Conservation (phyloP, 805 yeast species). For the Jamesozyma rosinii region DNA sequence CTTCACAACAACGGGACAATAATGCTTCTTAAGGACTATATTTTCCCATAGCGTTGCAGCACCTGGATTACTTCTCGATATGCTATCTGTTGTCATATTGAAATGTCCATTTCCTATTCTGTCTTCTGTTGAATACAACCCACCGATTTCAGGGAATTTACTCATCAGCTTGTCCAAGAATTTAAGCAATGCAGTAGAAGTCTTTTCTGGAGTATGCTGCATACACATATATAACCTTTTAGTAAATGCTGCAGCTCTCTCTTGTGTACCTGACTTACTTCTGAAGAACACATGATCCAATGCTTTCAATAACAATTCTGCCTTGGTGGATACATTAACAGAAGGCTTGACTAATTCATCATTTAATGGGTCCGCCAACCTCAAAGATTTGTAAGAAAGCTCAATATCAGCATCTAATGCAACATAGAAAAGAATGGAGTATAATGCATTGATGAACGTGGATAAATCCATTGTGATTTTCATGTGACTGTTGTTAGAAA, state of each 20-base stretch:
- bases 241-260: constrained; percentile 70
- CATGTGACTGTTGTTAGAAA: constrained; percentile 62
- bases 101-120: constrained; percentile 74
- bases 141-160: constrained; percentile 61
- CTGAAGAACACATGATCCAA: constrained; percentile 76
- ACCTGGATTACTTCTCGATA: constrained; percentile 72
- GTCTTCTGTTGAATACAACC: constrained; percentile 82
- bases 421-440: constrained; percentile 56
- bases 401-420: constrained; percentile 78
- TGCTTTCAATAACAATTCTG: constrained; percentile 70
- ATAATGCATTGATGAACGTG: constrained; percentile 67
- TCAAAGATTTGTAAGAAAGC: constrained; percentile 68
- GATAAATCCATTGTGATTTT: constrained; percentile 76
- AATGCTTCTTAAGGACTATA: constrained; percentile 69
- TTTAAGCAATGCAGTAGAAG: constrained; percentile 66
- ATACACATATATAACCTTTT: constrained; percentile 63
- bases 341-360: constrained; percentile 46
- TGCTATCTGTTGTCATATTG: constrained; percentile 52
- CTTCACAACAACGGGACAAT: constrained; percentile 69
- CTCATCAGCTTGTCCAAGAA: constrained; percentile 68
- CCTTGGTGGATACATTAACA: constrained; percentile 80
- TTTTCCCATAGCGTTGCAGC: constrained; percentile 91
- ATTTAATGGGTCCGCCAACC: constrained; percentile 69
- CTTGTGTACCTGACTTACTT: constrained; percentile 54
- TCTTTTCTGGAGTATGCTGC: constrained; percentile 79